Evolutionary conservation across 257 asterid species (phyloP), one percentile per base, ranked within the genome.

Genomic region (Sherardia arvensis): DNA sequence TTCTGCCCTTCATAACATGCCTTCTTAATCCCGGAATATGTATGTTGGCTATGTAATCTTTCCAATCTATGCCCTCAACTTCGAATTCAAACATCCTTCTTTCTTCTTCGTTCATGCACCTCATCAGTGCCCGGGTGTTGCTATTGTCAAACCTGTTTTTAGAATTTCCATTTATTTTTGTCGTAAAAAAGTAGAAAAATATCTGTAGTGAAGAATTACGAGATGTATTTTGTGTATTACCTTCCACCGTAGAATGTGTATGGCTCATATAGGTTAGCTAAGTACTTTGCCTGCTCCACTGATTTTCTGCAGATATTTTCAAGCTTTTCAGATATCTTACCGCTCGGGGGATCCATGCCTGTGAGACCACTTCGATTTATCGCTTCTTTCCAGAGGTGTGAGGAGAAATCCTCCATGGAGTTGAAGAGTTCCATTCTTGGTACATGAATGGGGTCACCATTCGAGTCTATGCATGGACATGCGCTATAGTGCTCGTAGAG

Each of bases 1-100:
- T 45, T 79, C 99, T 79, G 59, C 97, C 97, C 80, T 93, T 93
- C 95, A 90, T 85, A 43, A 93, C 97, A 70, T 93, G 96, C 77
- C 83, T 84, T 78, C 96, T 83, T 69, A 92, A 71, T 61, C 98
- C 98, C 7, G 98, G 99, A 66, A 93, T 87, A 72, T 93, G 97
- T 69, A 93, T 76, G 57, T 90, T 85, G 15, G 83, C 74, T 66
- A 93, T 87, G 66, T 90, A 93, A 59, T 93, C 94, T 74, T 81
- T 76, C 99, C 99, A 93, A 67, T 93, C 91, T 76, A 90, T 84
- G 67, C 64, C 83, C 75, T 84, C 90, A n/a, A 93, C 92, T 38
- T 90, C 95, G 33, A 87, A 87, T 38, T 87, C 99, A 65, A 90
- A 93, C 68, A 81, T 76, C 62, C 71, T 74, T 63, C 80, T 71